Percentiles rank a stretch among this genome's conserved stretches.
Conservation (phyloP, 495 filamentous ascomycete species). For the Diplogelasinospora grovesii region DNA sequence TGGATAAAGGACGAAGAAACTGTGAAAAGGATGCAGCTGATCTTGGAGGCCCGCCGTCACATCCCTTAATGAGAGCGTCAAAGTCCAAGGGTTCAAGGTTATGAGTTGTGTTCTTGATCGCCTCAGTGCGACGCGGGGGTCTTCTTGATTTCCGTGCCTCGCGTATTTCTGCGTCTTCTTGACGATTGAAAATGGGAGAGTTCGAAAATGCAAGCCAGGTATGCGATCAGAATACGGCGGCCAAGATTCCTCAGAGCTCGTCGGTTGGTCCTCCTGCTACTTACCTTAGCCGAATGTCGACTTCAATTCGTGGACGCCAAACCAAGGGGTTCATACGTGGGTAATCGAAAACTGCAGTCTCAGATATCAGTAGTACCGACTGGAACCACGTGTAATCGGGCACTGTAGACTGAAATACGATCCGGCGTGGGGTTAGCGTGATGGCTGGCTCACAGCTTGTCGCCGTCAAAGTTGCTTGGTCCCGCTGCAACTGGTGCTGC, state of each 20-base stretch:
- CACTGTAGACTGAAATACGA: constrained; percentile 12
- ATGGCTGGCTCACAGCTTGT: constrained; percentile 1
- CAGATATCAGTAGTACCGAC: constrained; percentile 17
- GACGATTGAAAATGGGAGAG: not conserved
- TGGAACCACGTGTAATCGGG: constrained; percentile 36
- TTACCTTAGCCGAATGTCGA: not conserved
- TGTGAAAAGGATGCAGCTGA: no score
- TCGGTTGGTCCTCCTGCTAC: not conserved
- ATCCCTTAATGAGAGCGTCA: no score
- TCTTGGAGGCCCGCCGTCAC: no score
- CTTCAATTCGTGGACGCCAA: constrained; percentile 1
- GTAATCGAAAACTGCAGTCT: constrained; percentile 12
- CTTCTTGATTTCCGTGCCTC: not conserved
- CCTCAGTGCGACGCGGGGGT: constrained; percentile 1
- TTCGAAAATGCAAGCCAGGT: not conserved
- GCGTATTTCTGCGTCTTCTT: not conserved
- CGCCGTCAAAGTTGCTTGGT: not conserved
- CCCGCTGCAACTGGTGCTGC: not conserved
- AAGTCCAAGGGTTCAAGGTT: no score
- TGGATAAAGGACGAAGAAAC: not conserved
- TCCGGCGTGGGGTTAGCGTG: constrained; percentile 20
- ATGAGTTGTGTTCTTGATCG: no score
- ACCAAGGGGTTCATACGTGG: constrained; percentile 14
- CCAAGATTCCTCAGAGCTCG: not conserved
- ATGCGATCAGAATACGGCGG: constrained; percentile 3